Conservation (phyloP, 257 asterid species). For the Paulownia fortunei region DNA sequence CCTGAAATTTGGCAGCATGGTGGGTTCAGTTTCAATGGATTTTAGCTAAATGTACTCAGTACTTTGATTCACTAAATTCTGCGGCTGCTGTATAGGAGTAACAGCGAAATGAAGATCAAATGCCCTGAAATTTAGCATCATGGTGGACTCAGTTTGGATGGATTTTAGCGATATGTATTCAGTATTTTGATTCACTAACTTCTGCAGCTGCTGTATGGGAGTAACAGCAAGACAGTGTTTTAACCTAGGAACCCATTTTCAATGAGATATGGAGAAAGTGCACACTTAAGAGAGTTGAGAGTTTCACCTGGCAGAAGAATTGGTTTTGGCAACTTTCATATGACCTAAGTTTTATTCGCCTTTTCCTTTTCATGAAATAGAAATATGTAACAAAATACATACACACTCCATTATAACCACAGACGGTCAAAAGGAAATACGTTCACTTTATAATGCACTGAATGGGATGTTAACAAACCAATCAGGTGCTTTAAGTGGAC, state of each 20-base stretch:
- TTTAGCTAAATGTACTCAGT: neutral
- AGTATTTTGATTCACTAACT: neutral
- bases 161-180: neutral
- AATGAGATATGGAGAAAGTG: neutral
- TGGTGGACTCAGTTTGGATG: neutral
- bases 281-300: neutral
- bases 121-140: neutral
- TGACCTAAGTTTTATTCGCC: neutral
- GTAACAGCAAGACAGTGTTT: neutral
- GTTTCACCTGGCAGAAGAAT: neutral
- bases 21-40: neutral
- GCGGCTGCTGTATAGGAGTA: neutral
- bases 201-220: neutral
- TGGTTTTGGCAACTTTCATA: neutral
- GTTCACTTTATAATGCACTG: neutral
- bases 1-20: neutral
- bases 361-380: neutral
- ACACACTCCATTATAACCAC: neutral
- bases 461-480: neutral
- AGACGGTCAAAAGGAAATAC: neutral
- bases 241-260: neutral
- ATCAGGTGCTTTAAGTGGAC: neutral
- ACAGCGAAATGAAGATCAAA: no score
- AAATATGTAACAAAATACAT: neutral
- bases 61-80: neutral